Percentiles rank a stretch among this genome's conserved stretches.
Evolutionary conservation across 371 early-diverging fungal species (phyloP).

Genomic region (Zancudomyces culisetae): DNA sequence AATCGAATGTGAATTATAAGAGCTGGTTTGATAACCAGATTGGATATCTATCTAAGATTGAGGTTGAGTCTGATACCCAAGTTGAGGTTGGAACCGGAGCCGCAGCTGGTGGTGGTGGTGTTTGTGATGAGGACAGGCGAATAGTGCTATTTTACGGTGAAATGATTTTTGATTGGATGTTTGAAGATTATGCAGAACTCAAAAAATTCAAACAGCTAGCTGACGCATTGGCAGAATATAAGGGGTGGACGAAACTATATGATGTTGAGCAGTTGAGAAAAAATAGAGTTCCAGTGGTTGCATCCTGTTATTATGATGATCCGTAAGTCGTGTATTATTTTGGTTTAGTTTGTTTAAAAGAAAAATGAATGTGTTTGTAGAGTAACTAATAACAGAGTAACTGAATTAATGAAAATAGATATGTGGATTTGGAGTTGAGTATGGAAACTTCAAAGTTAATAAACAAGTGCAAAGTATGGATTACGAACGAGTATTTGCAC

Average conservation of each 20-base stretch:
- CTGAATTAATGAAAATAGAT: slow-evolving; percentile 25
- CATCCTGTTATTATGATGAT: slow-evolving; percentile 52
- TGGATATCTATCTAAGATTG: too few relatives aligned
- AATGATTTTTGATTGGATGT: slow-evolving; percentile 54
- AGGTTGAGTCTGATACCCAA: too few relatives aligned
- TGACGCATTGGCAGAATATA: slow-evolving; percentile 34
- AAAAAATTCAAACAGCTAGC: slow-evolving; percentile 37
- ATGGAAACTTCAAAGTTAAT: slow-evolving; percentile 36
- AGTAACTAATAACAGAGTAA: too few relatives aligned
- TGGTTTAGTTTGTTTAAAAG: too few relatives aligned
- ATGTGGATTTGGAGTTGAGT: slow-evolving; percentile 40
- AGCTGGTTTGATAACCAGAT: not conserved
- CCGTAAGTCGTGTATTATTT: slow-evolving; percentile 25
- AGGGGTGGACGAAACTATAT: slow-evolving; percentile 38
- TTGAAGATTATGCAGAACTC: slow-evolving; percentile 46
- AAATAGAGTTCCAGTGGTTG: slow-evolving; percentile 40
- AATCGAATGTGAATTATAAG: not conserved
- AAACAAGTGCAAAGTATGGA: slow-evolving; percentile 40
- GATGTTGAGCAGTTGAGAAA: slow-evolving; percentile 26
- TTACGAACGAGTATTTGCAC: slow-evolving; percentile 56
- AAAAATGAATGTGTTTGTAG: too few relatives aligned
- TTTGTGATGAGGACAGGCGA: too few relatives aligned
- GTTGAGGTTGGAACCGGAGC: slow-evolving; percentile 1
- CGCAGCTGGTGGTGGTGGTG: slow-evolving; percentile 32
- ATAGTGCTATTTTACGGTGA: slow-evolving; percentile 31